Base-by-base conservation (phyloP, 2,329 filamentous ascomycete species). In the Hyphodiscus sp. region DNA sequence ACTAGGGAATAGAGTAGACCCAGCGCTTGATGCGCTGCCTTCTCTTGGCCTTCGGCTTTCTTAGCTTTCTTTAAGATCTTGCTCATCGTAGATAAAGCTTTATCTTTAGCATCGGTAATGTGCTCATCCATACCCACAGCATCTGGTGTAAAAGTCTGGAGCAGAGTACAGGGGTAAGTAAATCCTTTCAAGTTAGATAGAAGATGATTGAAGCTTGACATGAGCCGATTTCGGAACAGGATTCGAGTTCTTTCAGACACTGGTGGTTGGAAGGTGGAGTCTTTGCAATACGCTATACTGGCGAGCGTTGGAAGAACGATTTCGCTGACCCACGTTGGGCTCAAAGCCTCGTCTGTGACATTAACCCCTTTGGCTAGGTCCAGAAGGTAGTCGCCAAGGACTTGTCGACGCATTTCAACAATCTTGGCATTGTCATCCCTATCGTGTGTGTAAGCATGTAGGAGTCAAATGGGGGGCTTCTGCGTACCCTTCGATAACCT, bases 1-100 rank as follows among this genome's bases (percentile, higher is more conserved):
- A 90, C 87, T 50, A 96, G 79, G 0, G 89, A 85, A 67, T 95
- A 90, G 1, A 97, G 78, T 38, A 96, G 77, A 19, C 86, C 85
- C 54, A 96, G 79, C 0, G 88, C 87, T 56, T 83, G 82, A 16
- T 74, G 49, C 20, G 62, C 59, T 26, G 60, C 52, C 45, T 62
- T 64, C 11, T 55, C 56, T 55, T 71, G 49, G 60, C 67, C 62
- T 60, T 67, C 43, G 51, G 63, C 60, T 47, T 59, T 68, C 50
- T 68, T 70, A 10, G 66, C 61, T 55, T 66, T 68, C 53, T 78
- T 79, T 26, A 78, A 69, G 13, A 81, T 70, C 61, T 78, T 78
- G 54, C 74, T 69, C 68, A 85, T 75, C 18, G 75, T 73, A 52
- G 75, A 72, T 6, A 79, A 63, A 1, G 79, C 81, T 29, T 76